Evolutionary conservation across 768 basidiomycete genomes (phyloP).

Genomic region (Agrocybe chaxingu): DNA sequence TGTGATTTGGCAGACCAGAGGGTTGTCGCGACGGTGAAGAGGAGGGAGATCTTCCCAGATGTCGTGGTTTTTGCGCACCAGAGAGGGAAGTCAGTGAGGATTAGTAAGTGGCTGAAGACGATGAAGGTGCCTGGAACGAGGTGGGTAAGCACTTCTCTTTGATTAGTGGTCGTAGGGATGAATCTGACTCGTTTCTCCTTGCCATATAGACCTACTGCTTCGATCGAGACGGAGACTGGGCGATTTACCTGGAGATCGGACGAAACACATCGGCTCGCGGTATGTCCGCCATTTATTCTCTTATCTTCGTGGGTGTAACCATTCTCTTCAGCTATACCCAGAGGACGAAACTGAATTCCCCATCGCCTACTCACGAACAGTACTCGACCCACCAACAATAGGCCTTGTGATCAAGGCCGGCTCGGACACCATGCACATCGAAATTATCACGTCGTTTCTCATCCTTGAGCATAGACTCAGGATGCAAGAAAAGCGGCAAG

Average conservation of each 20-base stretch:
- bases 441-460: constrained; percentile 16
- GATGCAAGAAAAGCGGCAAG: constrained; percentile 14
- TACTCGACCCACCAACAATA: constrained; percentile 11
- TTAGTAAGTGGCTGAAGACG: constrained; percentile 15
- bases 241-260: constrained; percentile 13
- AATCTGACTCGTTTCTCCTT: not conserved
- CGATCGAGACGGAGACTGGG: constrained; percentile 7
- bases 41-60: constrained; percentile 17
- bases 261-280: constrained; percentile 11
- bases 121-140: constrained; percentile 2
- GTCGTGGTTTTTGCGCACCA: constrained; percentile 16
- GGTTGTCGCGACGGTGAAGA: constrained; percentile 13
- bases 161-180: not conserved
- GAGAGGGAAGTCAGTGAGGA: constrained; percentile 8
- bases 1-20: constrained; percentile 9
- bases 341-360: constrained; percentile 6
- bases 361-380: constrained; percentile 11
- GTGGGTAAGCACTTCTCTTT: constrained; percentile 3
- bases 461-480: constrained; percentile 15
- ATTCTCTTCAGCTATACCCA: constrained; percentile 8
- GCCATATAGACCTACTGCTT: constrained; percentile 1
- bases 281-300: constrained; percentile 1
- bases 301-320: not conserved
- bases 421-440: constrained; percentile 9
- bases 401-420: constrained; percentile 8